These are phyloP conservation scores for Phyllostachys edulis DNA, from an alignment of 176 grass and related monocot species.

Conservation along the genomic window DNA sequence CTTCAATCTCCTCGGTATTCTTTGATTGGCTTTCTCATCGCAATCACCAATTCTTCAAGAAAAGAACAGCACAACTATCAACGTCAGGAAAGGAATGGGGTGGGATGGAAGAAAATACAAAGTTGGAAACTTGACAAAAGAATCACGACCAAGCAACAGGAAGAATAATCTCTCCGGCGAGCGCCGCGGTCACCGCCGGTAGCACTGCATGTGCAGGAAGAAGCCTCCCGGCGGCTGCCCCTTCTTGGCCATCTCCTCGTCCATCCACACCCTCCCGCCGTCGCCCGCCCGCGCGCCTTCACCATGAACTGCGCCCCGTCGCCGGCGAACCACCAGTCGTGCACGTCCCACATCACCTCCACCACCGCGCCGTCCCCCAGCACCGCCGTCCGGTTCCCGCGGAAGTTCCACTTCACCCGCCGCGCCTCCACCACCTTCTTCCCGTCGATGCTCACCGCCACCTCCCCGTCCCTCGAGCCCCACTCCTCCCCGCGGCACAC, in stretches of 20 bases:
- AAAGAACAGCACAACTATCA: not conserved
- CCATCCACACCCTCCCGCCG: conserved; percentile 66
- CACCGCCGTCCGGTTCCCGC: conserved; percentile 67
- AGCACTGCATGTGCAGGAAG: conserved; percentile 59
- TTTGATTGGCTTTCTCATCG: not conserved
- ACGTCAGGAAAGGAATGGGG: not conserved
- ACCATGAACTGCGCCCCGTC: conserved; percentile 79
- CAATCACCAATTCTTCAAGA: not conserved
- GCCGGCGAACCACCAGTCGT: conserved; percentile 73
- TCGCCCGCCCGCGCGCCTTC: conserved; percentile 56
- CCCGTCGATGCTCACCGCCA: conserved; percentile 70
- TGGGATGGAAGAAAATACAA: not conserved
- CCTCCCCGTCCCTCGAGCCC: conserved; percentile 50
- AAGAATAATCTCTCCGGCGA: not conserved
- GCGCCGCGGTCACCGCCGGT: conserved; percentile 33
- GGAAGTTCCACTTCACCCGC: conserved; percentile 78
- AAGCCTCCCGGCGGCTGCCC: conserved; percentile 41
- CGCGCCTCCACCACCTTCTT: conserved; percentile 61
- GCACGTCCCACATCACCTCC: conserved; percentile 95
- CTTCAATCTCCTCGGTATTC: not conserved
- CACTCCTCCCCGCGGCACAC: conserved; percentile 64
- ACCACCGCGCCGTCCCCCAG: conserved; percentile 62
- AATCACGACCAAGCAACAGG: not conserved
- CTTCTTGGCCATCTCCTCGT: conserved; percentile 55
- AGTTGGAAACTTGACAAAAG: not conserved